These are phyloP conservation scores for Zychaea mexicana DNA, from an alignment of 371 early-diverging fungal species.

Conservation along the genomic window DNA sequence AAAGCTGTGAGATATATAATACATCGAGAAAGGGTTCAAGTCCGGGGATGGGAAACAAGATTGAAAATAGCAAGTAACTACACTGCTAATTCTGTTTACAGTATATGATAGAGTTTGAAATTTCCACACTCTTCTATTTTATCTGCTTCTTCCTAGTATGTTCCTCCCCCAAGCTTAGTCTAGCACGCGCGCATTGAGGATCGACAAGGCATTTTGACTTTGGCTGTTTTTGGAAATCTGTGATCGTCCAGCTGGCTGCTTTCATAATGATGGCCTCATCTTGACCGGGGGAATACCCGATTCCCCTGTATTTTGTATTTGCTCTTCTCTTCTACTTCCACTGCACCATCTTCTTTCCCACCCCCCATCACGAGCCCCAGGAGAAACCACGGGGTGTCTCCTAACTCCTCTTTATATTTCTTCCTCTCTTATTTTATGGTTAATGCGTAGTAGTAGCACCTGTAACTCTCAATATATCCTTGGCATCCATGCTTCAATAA, in stretches of 20 bases:
- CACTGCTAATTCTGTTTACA: neutral
- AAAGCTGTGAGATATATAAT: neutral
- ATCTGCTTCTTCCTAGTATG: neutral
- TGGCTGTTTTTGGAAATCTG: conserved; percentile 2
- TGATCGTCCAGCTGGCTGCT: neutral
- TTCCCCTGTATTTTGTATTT: neutral
- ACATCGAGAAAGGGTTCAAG: neutral
- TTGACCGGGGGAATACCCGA: neutral
- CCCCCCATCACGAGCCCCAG: conserved; percentile 5
- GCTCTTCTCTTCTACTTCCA: neutral
- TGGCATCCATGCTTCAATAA: neutral
- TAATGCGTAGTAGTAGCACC: neutral
- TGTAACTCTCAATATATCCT: neutral
- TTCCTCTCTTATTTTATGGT: neutral
- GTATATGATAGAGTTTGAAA: too few relatives aligned
- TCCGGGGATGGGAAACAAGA: too few relatives aligned
- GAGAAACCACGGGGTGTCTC: conserved; percentile 3
- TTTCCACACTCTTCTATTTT: neutral
- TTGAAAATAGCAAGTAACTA: too few relatives aligned
- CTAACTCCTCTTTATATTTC: neutral
- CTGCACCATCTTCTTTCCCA: neutral
- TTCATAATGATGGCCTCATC: conserved; percentile 6
- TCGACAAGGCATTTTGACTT: conserved; percentile 1
- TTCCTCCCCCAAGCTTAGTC: neutral
- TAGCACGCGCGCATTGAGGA: neutral